Evolutionary conservation across 768 basidiomycete species (phyloP).

Genomic region (Suillus spraguei): DNA sequence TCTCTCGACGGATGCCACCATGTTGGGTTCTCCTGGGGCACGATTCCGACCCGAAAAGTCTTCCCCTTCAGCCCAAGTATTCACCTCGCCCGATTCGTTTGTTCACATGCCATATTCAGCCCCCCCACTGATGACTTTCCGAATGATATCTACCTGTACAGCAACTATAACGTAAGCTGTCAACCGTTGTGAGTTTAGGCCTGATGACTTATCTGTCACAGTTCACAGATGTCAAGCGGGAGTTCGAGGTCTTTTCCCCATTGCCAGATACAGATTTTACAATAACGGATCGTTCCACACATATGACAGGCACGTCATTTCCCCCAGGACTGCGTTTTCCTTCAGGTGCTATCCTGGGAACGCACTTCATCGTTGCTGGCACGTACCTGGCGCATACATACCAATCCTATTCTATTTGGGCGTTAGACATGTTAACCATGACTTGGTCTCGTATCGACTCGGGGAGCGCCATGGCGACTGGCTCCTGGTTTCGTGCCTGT

Average conservation of each 20-base stretch:
- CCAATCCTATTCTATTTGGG: slow-evolving; percentile 97
- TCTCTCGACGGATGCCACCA: slow-evolving; percentile 41
- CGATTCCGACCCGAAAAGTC: slow-evolving; percentile 57
- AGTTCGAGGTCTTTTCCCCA: slow-evolving; percentile 90
- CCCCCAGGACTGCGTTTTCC: slow-evolving; percentile 97
- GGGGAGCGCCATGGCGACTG: slow-evolving; percentile 79
- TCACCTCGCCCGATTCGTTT: slow-evolving; percentile 60
- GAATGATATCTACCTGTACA: slow-evolving; percentile 88
- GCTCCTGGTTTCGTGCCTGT: slow-evolving; percentile 95
- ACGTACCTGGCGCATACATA: slow-evolving; percentile 94
- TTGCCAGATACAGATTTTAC: slow-evolving; percentile 74
- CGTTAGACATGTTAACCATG: slow-evolving; percentile 82
- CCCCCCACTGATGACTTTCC: slow-evolving; percentile 72
- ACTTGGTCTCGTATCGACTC: slow-evolving; percentile 89
- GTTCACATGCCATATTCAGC: slow-evolving; percentile 79
- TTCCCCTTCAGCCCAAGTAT: slow-evolving; percentile 43
- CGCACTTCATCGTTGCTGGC: slow-evolving; percentile 91
- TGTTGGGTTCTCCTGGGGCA: slow-evolving; percentile 56
- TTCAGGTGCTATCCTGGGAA: slow-evolving; percentile 89
- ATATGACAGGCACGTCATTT: slow-evolving; percentile 80
- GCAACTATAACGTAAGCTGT: slow-evolving; percentile 87
- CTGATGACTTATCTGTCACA: slow-evolving; percentile 32
- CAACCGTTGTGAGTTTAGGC: slow-evolving; percentile 11
- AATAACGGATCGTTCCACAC: slow-evolving; percentile 75
- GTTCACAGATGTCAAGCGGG: slow-evolving; percentile 95